Evolutionary conservation across 2,329 filamentous ascomycete genomes (phyloP).

Genomic region (Alternaria angustiovoidea): DNA sequence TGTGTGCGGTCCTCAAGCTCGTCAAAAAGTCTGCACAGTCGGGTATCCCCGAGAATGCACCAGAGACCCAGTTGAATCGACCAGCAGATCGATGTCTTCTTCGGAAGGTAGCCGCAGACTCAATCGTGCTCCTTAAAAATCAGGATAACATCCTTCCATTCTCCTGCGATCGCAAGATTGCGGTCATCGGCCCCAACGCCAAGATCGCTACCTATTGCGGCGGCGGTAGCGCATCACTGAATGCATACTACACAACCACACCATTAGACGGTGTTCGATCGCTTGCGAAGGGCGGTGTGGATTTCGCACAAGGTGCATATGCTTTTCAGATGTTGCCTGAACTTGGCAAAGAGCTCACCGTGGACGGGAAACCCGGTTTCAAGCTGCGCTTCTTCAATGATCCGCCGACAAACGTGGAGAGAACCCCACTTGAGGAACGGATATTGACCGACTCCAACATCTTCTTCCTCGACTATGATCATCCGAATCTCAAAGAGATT

Average conservation of each 20-base stretch:
- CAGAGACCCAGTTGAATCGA: neutral
- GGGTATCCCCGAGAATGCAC: neutral
- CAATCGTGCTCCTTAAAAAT: neutral
- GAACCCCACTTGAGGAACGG: neutral
- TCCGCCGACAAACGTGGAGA: neutral
- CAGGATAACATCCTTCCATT: neutral
- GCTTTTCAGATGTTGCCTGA: neutral
- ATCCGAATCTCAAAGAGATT: neutral
- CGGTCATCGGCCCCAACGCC: constrained; percentile 75
- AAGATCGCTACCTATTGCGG: constrained; percentile 43
- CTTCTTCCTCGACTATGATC: neutral
- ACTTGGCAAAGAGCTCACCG: neutral
- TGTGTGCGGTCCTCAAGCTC: constrained; percentile 44
- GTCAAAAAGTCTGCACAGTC: constrained; percentile 58
- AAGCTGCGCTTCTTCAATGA: neutral
- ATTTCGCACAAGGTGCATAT: neutral
- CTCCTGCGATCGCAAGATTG: constrained; percentile 50
- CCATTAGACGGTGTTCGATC: neutral
- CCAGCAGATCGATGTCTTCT: neutral
- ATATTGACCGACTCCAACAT: neutral
- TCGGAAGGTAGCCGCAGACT: too few species aligned
- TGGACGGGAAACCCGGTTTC: neutral
- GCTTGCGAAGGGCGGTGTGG: neutral
- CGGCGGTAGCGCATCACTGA: constrained; percentile 8
- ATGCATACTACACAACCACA: neutral